These are phyloP conservation scores for Cyberlindnera sargentensis DNA, from an alignment of 805 yeast genomes.

Conservation along the genomic window DNA sequence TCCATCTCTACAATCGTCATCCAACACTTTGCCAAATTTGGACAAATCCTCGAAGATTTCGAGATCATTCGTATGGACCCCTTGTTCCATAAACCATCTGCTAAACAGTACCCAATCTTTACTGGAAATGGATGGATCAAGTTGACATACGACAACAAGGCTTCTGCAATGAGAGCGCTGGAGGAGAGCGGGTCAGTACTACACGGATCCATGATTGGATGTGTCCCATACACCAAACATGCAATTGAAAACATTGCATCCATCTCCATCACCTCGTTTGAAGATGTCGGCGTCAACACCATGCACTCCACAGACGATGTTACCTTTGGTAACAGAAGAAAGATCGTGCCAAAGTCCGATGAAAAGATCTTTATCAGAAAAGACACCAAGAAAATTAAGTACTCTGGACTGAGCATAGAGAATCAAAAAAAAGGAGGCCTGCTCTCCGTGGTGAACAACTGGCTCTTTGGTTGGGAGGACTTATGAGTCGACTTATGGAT, in stretches of 20 bases:
- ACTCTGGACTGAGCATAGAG: conserved; percentile 24
- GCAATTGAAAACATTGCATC: conserved; percentile 53
- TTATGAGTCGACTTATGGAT: no score
- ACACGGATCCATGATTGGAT: conserved; percentile 57
- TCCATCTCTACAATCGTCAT: conserved; percentile 59
- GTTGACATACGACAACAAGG: conserved; percentile 68
- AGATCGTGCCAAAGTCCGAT: conserved; percentile 35
- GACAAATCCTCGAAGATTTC: conserved; percentile 71
- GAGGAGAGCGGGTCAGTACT: conserved; percentile 73
- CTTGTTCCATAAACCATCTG: conserved; percentile 13
- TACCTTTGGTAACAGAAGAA: conserved; percentile 13
- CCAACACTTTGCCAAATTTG: conserved; percentile 71
- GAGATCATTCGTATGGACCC: conserved; percentile 32
- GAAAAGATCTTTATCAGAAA: conserved; percentile 31
- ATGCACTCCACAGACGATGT: no score
- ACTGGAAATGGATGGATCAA: conserved; percentile 91
- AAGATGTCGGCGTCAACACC: conserved; percentile 39
- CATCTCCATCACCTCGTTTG: conserved; percentile 33
- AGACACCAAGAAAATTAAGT: conserved; percentile 12
- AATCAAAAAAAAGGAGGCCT: conserved; percentile 9
- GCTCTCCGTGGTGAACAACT: conserved; percentile 32
- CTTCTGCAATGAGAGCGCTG: conserved; percentile 75
- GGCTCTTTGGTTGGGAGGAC: conserved; percentile 53
- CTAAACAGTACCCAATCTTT: conserved; percentile 54
- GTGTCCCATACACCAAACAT: conserved; percentile 61